These are phyloP conservation scores for Wilhelminamyces savonicus DNA, from an alignment of 805 yeast species.

Conservation along the genomic window DNA sequence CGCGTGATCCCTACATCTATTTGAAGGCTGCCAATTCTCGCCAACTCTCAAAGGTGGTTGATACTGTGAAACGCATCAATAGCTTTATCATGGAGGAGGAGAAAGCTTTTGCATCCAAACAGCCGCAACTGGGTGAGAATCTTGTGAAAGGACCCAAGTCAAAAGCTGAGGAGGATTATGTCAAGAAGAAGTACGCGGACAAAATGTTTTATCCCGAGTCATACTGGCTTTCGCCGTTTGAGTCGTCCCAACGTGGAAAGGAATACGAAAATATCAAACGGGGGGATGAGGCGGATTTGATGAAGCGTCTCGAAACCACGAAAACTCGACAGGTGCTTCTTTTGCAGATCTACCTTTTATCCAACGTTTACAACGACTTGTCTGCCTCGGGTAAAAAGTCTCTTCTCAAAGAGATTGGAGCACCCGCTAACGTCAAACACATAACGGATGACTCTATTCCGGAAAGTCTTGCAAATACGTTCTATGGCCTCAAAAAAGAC, in stretches of 20 bases:
- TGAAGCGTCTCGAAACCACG: slow-evolving; percentile 18
- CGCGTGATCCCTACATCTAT: slow-evolving; percentile 30
- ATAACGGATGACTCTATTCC: slow-evolving; percentile 27
- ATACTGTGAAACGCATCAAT: slow-evolving; percentile 20
- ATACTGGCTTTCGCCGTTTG: slow-evolving; percentile 29
- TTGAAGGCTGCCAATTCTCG: slow-evolving; percentile 15
- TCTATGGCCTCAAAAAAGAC: slow-evolving; percentile 21
- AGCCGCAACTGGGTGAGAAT: slow-evolving; percentile 12
- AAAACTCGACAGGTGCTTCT: slow-evolving; percentile 20
- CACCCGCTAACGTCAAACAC: slow-evolving; percentile 28
- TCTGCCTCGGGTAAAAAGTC: slow-evolving; percentile 14
- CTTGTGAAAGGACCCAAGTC: slow-evolving; percentile 8
- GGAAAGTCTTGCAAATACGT: slow-evolving; percentile 14
- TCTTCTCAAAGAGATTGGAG: slow-evolving; percentile 14
- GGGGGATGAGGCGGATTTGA: slow-evolving; percentile 19
- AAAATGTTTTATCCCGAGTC: slow-evolving; percentile 28
- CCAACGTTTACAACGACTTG: slow-evolving; percentile 25
- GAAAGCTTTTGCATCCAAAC: slow-evolving; percentile 9
- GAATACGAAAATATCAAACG: slow-evolving; percentile 10
- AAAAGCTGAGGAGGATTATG: slow-evolving; percentile 8
- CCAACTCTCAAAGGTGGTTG: slow-evolving; percentile 14
- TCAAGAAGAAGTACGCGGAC: slow-evolving; percentile 12
- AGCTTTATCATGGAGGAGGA: slow-evolving; percentile 27
- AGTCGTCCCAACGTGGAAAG: slow-evolving; percentile 11
- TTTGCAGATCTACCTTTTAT: slow-evolving; percentile 24